Percentiles rank a stretch among this genome's conserved stretches.
Evolutionary conservation across 805 yeast genomes (phyloP).

Genomic region (Starmerella sirachaensis): DNA sequence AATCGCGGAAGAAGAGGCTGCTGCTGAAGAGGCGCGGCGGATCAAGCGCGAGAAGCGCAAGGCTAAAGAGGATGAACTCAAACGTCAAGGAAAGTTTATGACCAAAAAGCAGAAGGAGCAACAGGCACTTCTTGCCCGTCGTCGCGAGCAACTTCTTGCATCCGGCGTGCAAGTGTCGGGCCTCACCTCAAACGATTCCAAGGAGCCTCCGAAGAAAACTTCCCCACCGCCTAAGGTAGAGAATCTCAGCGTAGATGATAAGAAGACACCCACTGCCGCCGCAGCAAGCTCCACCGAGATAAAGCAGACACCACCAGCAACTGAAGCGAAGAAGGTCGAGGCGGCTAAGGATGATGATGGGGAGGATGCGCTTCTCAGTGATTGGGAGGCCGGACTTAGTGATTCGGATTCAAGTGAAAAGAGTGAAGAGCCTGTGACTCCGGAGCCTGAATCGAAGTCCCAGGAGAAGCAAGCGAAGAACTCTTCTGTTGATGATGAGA

Average conservation of each 20-base stretch:
- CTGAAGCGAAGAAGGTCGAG: slow-evolving; percentile 24
- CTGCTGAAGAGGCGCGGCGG: slow-evolving; percentile 41
- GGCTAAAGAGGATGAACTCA: slow-evolving; percentile 76
- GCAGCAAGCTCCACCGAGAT: slow-evolving; percentile 18
- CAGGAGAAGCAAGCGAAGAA: slow-evolving; percentile 24
- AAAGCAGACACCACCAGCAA: slow-evolving; percentile 28
- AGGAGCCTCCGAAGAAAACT: slow-evolving; percentile 17
- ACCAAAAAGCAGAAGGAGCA: slow-evolving; percentile 94
- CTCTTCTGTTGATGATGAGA: slow-evolving; percentile 20
- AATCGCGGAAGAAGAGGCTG: slow-evolving; percentile 51
- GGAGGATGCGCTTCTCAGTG: slow-evolving; percentile 59
- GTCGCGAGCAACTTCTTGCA: slow-evolving; percentile 73
- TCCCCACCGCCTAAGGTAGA: background rate
- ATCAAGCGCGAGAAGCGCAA: slow-evolving; percentile 78
- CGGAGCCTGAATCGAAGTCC: slow-evolving; percentile 15
- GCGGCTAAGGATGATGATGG: slow-evolving; percentile 30
- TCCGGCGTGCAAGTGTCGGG: slow-evolving; percentile 70
- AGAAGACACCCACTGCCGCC: slow-evolving; percentile 19
- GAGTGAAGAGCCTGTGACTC: slow-evolving; percentile 10
- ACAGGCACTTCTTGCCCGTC: slow-evolving; percentile 70
- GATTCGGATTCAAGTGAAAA: slow-evolving; percentile 28
- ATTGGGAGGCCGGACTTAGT: slow-evolving; percentile 65
- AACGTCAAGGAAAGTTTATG: slow-evolving; percentile 88
- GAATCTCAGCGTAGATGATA: background rate
- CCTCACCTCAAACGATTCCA: slow-evolving; percentile 54